Conservation (phyloP, 1,284 basidiomycete genomes). For the Heterobasidion occidentale region DNA sequence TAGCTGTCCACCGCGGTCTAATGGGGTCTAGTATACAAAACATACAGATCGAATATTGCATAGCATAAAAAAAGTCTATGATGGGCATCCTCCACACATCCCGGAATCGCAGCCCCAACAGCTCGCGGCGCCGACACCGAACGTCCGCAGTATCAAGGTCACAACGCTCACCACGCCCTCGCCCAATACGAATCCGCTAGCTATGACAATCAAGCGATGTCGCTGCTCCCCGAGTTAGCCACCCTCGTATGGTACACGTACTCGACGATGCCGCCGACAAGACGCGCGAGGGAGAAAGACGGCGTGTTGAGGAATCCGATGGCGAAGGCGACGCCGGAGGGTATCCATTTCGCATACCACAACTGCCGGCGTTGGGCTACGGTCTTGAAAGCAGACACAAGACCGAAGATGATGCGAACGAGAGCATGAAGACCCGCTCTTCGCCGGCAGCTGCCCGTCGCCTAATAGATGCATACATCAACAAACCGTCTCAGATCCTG, state of each 20-base stretch:
- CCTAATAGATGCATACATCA: conserved; percentile 31
- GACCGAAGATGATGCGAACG: conserved; percentile 65
- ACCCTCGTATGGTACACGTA: conserved; percentile 53
- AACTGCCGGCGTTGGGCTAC: conserved; percentile 39
- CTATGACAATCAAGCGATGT: conserved; percentile 83
- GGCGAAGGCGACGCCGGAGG: conserved; percentile 81
- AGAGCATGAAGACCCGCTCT: conserved; percentile 76
- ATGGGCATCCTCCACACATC: conserved; percentile 61
- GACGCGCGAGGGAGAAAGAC: conserved; percentile 86
- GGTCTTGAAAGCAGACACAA: conserved; percentile 63
- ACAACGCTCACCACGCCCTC: conserved; percentile 88
- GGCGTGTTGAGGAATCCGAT: conserved; percentile 94
- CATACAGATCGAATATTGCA: too few relatives aligned
- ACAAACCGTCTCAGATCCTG: not conserved
- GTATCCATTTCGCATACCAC: conserved; percentile 66
- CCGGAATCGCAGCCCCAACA: conserved; percentile 82
- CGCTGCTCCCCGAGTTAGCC: conserved; percentile 34
- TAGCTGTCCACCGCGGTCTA: too few relatives aligned
- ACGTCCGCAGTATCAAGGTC: conserved; percentile 67
- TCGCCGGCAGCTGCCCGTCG: conserved; percentile 75
- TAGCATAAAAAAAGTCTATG: conserved; percentile 6
- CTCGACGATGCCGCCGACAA: conserved; percentile 84
- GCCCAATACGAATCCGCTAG: conserved; percentile 92
- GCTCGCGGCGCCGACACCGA: conserved; percentile 67
- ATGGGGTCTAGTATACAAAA: too few relatives aligned